Base-by-base conservation (phyloP, 768 basidiomycete species). In the Chalciporus sphaerocephalus region DNA sequence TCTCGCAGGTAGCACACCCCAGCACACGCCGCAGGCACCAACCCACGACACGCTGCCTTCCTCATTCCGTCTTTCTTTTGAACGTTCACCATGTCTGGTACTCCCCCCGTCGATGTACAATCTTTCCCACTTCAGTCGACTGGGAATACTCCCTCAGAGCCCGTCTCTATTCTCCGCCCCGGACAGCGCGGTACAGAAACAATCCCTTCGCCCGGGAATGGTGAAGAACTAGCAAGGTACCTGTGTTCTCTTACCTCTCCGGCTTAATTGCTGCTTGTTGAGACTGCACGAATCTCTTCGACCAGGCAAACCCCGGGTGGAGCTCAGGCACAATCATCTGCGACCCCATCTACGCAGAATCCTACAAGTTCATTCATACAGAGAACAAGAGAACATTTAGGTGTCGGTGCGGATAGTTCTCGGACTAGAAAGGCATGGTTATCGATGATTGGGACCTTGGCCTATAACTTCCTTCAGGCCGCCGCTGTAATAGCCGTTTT, bases 401-500 rank as follows among this genome's bases (percentile, higher is more conserved):
- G 83, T 3, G 56, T 79, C 42, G 83, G 84, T 6, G 68, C 72
- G 11, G 66, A 73, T 38, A 80, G 75, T 18, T 69, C 75, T 4
- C 69, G 66, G 47, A 72, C 71, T 6, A 72, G 83, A 35, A 80
- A 75, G 57, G 70, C 76, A 34, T 57, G 82, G 15, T 69, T 82
- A 21, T 74, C 75, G 6, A 53, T 84, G 10, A 60, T 80, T 25
- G 76, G 75, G 66, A 74, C 72, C 38, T 47, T 81, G 8, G 45
- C 55, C 3, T 81, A 80, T 54, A 76, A 76, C 40, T 57, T 75
- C 28, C 49, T 66, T 11, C 85, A 87, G 85, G 70, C 78, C 27
- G 61, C 74, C 13, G 57, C 71, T 28, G 76, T 84, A 34, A 70
- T 77, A 27, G 66, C 73, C 0, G 51, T 87, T 25, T 64, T 83